Conservation (phyloP, 2,329 filamentous ascomycete species). For the Alternaria ventricosa region DNA sequence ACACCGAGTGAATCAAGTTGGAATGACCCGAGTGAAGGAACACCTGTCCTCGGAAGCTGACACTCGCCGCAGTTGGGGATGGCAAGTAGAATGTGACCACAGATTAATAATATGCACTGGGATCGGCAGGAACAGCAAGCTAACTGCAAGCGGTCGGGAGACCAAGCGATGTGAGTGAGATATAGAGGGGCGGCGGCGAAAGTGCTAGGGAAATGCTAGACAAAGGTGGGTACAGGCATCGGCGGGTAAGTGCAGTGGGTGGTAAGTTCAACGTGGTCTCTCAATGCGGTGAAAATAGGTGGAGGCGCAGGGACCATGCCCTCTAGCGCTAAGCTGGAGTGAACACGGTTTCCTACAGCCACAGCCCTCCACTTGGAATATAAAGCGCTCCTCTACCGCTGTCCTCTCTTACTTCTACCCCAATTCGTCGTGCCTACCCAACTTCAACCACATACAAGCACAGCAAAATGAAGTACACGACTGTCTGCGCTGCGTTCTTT, state of each 20-base stretch:
- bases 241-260: slow-evolving; percentile 8
- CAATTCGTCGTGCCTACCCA: slow-evolving; percentile 16
- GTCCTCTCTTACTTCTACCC: slow-evolving; percentile 23
- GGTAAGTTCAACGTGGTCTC: slow-evolving; percentile 32
- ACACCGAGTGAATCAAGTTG: neutral
- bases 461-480: slow-evolving; percentile 45
- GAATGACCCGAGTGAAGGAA: slow-evolving; percentile 11
- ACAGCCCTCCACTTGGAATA: slow-evolving; percentile 29
- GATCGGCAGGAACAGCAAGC: slow-evolving; percentile 18
- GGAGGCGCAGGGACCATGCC: slow-evolving; percentile 9
- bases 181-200: neutral
- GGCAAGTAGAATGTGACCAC: slow-evolving; percentile 11
- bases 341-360: slow-evolving; percentile 13
- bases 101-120: slow-evolving; percentile 36
- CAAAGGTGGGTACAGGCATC: slow-evolving; percentile 1
- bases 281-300: slow-evolving; percentile 14
- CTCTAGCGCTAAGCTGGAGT: slow-evolving; percentile 1
- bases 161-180: neutral
- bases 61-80: neutral
- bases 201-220: neutral
- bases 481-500: slow-evolving; percentile 51
- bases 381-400: slow-evolving; percentile 23
- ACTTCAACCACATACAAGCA: slow-evolving; percentile 13
- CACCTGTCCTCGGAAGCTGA: slow-evolving; percentile 35
- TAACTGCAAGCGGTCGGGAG: slow-evolving; percentile 18